Percentiles rank a stretch among this genome's conserved stretches.
Conservation (phyloP, 805 yeast genomes). For the Tanozyma kutaoensis region DNA sequence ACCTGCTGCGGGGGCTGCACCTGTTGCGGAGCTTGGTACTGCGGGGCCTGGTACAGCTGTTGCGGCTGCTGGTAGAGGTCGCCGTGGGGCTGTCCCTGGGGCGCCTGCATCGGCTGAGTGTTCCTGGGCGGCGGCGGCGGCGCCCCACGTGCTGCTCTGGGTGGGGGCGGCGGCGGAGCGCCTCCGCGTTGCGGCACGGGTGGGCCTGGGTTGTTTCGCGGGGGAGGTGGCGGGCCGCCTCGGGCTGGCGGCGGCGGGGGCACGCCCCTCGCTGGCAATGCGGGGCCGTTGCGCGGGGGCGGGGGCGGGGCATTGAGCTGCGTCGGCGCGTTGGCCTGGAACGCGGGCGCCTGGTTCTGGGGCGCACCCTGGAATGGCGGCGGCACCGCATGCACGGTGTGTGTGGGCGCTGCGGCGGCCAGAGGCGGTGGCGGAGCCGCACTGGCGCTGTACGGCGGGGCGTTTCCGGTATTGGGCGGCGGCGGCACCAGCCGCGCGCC, state of each 20-base stretch:
- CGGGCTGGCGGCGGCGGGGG: conserved; percentile 1
- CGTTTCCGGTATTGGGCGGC: too few species aligned
- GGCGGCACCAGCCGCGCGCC: too few species aligned
- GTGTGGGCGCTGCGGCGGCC: too few species aligned
- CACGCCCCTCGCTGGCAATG: neutral
- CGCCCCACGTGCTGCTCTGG: conserved; percentile 1
- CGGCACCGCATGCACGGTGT: too few species aligned
- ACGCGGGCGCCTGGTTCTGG: too few species aligned
- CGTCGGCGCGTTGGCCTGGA: too few species aligned
- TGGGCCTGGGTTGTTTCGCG: too few species aligned
- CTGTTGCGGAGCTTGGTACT: conserved; percentile 1
- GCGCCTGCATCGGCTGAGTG: conserved; percentile 8
- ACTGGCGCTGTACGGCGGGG: too few species aligned
- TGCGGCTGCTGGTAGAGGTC: neutral
- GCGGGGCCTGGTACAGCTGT: conserved; percentile 3
- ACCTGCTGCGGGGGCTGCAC: neutral
- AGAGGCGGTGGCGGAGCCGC: too few species aligned
- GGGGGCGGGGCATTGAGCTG: conserved; percentile 9
- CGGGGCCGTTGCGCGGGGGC: conserved; percentile 2
- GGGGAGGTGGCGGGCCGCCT: too few species aligned
- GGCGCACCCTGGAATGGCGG: too few species aligned
- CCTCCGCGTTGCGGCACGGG: too few species aligned
- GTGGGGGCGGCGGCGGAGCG: conserved; percentile 1
- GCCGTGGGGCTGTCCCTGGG: conserved; percentile 1
- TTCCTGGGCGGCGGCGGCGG: conserved; percentile 2